These are phyloP conservation scores for Mariannaea sp. DNA, from an alignment of 2,329 filamentous ascomycete genomes.

Conservation along the genomic window DNA sequence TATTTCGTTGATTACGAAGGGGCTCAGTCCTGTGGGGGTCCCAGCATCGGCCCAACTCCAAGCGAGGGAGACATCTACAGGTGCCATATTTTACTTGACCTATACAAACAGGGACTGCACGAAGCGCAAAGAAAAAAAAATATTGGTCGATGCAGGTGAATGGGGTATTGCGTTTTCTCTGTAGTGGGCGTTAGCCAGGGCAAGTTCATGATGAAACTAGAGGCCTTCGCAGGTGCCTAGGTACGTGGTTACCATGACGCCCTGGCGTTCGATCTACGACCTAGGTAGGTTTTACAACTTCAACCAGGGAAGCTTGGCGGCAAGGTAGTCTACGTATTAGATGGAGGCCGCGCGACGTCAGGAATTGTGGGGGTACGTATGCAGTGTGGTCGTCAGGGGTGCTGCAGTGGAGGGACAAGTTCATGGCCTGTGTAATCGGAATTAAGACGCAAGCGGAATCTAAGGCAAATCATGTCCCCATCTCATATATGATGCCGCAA, in stretches of 20 bases:
- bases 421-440: neutral
- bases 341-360: constrained; percentile 21
- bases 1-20: neutral
- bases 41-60: constrained; percentile 2
- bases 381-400: too few relatives aligned
- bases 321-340: too few relatives aligned
- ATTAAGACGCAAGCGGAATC: neutral
- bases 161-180: constrained; percentile 13
- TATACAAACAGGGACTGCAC: neutral
- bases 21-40: constrained; percentile 6
- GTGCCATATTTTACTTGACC: neutral
- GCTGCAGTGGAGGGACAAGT: too few relatives aligned
- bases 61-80: constrained; percentile 2
- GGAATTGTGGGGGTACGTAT: constrained; percentile 12
- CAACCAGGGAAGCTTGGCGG: too few relatives aligned
- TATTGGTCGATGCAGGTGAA: constrained; percentile 10
- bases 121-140: constrained; percentile 8
- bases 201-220: neutral
- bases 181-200: neutral
- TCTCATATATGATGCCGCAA: too few relatives aligned
- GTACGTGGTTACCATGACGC: too few relatives aligned
- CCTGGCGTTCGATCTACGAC: neutral
- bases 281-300: too few relatives aligned
- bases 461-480: neutral
- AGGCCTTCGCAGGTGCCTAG: too few relatives aligned